Evolutionary conservation across 2,329 filamentous ascomycete species (phyloP), one percentile per base, ranked within the genome.

Genomic region (Drechslerella dactyloides): DNA sequence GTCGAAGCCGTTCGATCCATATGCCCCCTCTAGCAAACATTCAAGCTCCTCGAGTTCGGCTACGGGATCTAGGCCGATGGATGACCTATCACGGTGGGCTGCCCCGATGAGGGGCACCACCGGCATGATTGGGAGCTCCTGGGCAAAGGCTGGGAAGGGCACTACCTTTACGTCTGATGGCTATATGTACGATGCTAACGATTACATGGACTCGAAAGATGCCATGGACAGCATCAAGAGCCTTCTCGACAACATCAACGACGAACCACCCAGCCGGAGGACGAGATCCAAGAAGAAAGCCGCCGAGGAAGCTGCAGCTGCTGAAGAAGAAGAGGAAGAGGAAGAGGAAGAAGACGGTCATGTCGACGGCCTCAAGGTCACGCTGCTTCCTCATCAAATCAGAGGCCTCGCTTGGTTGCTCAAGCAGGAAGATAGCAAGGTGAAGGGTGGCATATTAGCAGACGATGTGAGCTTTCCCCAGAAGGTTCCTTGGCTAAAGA

Each of bases 331-430:
- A 13, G 84, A 79, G 0, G 79, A 81, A 52, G 82, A 85, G 5
- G 81, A 84, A 23, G 81, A 84, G 4, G 81, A 84, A 61, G 83
- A 85, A 48, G 87, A 88, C 77, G 88, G 84, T 56, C 85, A 82
- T 73, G 83, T 97, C 0, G 88, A 92, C 60, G 94, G 93, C 0
- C 84, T 99, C 72, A 90, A 89, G 63, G 91, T 97, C 70, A 93
- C 90, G 77, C 84, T 99, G 1, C 84, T 99, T 0, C 93, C 93
- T 2, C 94, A 99, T 80, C 94, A 99, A 80, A 87, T 97, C 13
- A 91, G 96, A 63, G 94, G 94, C 76, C 89, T 97, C 0, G 86
- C 89, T 64, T 99, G 94, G 93, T 96, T 99, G 91, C 89, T 86
- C 63, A 90, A 93, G 69, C 91, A 96, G 77, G 94, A 99, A 80